Conservation (phyloP, 257 asterid genomes). For the Echites panduratus region DNA sequence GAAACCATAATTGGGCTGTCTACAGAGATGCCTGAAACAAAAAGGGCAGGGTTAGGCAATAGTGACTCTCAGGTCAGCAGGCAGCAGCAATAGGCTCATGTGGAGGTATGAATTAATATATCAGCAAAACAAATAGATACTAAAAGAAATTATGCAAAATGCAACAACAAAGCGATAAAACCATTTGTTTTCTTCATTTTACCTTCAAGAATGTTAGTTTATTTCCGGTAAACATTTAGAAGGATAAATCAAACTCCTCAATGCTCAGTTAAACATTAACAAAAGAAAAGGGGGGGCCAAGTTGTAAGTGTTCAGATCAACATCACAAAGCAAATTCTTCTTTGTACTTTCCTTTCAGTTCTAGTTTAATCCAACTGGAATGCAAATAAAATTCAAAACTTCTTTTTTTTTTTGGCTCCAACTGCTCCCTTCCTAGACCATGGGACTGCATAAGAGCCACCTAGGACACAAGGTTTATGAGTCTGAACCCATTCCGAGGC, state of each 20-base stretch:
- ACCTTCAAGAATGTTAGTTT: too few species aligned
- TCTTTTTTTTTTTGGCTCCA: neutral
- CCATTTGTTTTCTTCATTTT: neutral
- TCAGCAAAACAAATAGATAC: too few species aligned
- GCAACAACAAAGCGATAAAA: neutral
- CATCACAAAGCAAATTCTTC: neutral
- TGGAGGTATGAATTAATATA: neutral
- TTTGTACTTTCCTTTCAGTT: too few species aligned
- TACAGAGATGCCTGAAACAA: slow-evolving; percentile 57
- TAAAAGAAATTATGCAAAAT: neutral
- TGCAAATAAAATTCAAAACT: neutral
- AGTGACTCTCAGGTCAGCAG: neutral
- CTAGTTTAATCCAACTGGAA: neutral
- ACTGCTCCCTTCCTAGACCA: neutral
- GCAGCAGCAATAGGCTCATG: neutral
- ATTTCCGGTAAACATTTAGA: neutral
- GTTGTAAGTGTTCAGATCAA: neutral
- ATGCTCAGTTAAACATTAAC: neutral
- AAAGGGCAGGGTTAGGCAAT: neutral
- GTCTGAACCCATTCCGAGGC: neutral
- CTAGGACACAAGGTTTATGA: neutral
- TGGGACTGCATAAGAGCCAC: neutral
- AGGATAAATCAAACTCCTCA: neutral
- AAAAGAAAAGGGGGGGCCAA: neutral
- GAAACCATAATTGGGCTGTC: slow-evolving; percentile 65